Evolutionary conservation across 129 eudicot species (phyloP), one percentile per base, ranked within the genome.

Genomic region (Centaurea solstitialis): DNA sequence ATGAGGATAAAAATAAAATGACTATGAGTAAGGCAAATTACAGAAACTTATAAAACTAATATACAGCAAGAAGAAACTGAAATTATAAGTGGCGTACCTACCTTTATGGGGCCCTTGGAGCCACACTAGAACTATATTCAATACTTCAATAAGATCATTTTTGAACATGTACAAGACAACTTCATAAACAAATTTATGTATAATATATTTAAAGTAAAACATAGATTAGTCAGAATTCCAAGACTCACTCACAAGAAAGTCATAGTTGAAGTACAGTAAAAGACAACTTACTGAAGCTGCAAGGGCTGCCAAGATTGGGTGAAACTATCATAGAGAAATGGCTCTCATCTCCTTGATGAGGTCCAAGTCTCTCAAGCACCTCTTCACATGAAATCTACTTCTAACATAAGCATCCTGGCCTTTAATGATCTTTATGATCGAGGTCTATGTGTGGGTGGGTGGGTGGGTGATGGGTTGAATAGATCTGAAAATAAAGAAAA

Each of bases 241-340:
- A 10, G 33, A 68, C 43, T 23, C 72, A 28, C 21, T 28, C 20
- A 17, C 40, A 68, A 68, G 7, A 68, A 68, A 68, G 9, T 30
- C 20, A 68, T 13, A 68, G 28, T 28, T 68, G 64, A 68, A 26
- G 41, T 68, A 68, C 20, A 1, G 18, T 26, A 68, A 28, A 64
- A 22, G 5, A 21, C 1, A 38, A 15, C 80, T 77, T 77, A 23
- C 80, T 22, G 45, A 76, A 38, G 73, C 17, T 39, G 73, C 23
- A 39, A 38, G 72, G 71, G 80, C 72, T 61, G 59, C 21, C 22
- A 76, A 76, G 72, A 35, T 62, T 76, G 22, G 39, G 72, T 38
- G 37, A 64, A 76, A 64, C 22, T 26, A 68, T 12, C 35, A 68
- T 68, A 26, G 17, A 68, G 64, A 26, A 68, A 68, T 68, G 72